phyloP scores from a whole-genome alignment of 441 rosid species.

The Daphne laureola region DNA sequence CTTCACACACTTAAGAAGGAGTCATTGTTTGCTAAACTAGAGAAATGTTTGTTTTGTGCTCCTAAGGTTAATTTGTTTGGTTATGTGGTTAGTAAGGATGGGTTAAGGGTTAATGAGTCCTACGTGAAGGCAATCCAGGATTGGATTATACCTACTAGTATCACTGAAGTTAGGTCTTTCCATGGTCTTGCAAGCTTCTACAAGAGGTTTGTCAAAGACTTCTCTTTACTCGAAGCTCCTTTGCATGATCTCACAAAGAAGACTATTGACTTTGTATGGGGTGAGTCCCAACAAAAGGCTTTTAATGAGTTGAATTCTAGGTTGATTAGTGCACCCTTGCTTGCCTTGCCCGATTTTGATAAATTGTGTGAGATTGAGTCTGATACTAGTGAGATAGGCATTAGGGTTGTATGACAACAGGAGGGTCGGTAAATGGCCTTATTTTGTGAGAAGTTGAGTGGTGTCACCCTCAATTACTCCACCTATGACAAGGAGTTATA shows the following conservation, averaged over 20 bases:
- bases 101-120: neutral
- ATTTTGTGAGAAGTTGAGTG: neutral
- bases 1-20: neutral
- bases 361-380: neutral
- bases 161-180: neutral
- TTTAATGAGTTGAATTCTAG: too few species aligned
- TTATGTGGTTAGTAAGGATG: neutral
- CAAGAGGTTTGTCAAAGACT: neutral
- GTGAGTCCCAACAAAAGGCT: too few species aligned
- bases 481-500: neutral
- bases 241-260: too few species aligned
- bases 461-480: neutral
- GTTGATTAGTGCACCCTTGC: neutral
- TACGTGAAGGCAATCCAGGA: constrained; percentile 1
- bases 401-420: neutral
- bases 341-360: neutral
- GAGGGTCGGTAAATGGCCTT: neutral
- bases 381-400: neutral
- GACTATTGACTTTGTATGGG: too few species aligned
- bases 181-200: constrained; percentile 1
- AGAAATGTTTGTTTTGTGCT: neutral
- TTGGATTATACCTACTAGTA: neutral
- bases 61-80: neutral
- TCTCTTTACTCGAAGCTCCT: too few species aligned
- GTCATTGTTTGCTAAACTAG: neutral